Conservation (phyloP, 768 basidiomycete species). For the Macrolepiota fuliginosa region DNA sequence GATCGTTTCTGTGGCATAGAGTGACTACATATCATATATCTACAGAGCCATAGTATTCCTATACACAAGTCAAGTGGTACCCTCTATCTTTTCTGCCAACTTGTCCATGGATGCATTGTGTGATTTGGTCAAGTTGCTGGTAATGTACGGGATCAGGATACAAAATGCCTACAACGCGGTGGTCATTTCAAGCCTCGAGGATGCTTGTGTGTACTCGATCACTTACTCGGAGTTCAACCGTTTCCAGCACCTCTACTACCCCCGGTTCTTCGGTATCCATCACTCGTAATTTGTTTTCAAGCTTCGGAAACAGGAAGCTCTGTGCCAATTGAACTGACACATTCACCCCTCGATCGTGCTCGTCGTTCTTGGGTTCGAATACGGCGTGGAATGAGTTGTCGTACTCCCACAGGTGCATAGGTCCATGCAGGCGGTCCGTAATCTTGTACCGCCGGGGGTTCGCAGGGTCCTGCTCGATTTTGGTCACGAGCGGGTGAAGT, state of each 20-base stretch:
- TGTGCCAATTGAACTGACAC: constrained; percentile 13
- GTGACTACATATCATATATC: neutral
- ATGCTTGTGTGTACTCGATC: neutral
- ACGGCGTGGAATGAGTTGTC: neutral
- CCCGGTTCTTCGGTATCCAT: constrained; percentile 15
- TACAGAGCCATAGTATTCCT: neutral
- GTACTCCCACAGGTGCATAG: constrained; percentile 2
- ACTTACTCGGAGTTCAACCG: constrained; percentile 26
- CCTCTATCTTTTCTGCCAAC: constrained; percentile 23
- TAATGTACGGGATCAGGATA: constrained; percentile 33
- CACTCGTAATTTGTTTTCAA: constrained; percentile 17
- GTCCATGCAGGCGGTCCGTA: constrained; percentile 6
- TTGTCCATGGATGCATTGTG: constrained; percentile 26
- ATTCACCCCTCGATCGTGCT: constrained; percentile 18
- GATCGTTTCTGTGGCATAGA: too few species aligned
- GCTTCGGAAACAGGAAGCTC: constrained; percentile 12
- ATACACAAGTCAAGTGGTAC: neutral
- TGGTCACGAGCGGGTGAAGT: constrained; percentile 9
- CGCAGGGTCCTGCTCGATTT: constrained; percentile 9
- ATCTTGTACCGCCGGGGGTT: constrained; percentile 10
- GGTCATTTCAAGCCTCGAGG: neutral
- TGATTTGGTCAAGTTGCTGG: constrained; percentile 25
- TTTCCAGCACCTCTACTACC: constrained; percentile 24
- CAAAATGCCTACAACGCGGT: constrained; percentile 25
- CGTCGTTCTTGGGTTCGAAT: constrained; percentile 12